phyloP scores from a whole-genome alignment of 768 basidiomycete species.

The Kondoa subrosea region DNA sequence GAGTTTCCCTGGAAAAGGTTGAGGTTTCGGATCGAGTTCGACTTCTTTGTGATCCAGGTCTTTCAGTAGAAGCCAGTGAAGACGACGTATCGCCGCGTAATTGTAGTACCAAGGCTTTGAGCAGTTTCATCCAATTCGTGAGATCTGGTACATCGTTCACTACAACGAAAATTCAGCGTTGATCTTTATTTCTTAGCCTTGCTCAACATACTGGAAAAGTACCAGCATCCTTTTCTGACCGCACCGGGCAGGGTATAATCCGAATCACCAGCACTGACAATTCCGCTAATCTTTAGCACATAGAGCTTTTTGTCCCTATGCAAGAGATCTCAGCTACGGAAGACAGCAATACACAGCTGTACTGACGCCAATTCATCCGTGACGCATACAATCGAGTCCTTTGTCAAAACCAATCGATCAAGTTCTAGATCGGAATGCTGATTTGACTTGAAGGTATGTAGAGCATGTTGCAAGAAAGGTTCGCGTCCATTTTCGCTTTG shows the following conservation, averaged over 20 bases:
- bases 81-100: background rate
- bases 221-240: background rate
- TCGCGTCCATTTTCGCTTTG: background rate
- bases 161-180: too few relatives aligned
- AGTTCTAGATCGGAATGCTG: background rate
- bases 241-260: background rate
- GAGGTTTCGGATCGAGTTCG: background rate
- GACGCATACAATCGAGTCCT: background rate
- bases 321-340: background rate
- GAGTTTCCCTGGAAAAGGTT: background rate
- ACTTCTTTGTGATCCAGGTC: background rate
- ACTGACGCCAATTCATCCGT: background rate
- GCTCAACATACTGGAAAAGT: background rate
- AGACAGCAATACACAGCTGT: background rate
- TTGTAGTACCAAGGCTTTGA: background rate
- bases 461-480: background rate
- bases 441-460: slow-evolving; percentile 4
- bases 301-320: slow-evolving; percentile 1
- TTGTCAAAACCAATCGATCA: background rate
- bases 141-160: slow-evolving; percentile 5
- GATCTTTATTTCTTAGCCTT: too few relatives aligned
- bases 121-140: background rate
- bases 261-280: background rate
- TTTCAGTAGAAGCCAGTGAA: background rate
- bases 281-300: slow-evolving; percentile 1